Evolutionary conservation across 2,329 filamentous ascomycete species (phyloP), one percentile per base, ranked within the genome.

Genomic region (Drechslera avenae): DNA sequence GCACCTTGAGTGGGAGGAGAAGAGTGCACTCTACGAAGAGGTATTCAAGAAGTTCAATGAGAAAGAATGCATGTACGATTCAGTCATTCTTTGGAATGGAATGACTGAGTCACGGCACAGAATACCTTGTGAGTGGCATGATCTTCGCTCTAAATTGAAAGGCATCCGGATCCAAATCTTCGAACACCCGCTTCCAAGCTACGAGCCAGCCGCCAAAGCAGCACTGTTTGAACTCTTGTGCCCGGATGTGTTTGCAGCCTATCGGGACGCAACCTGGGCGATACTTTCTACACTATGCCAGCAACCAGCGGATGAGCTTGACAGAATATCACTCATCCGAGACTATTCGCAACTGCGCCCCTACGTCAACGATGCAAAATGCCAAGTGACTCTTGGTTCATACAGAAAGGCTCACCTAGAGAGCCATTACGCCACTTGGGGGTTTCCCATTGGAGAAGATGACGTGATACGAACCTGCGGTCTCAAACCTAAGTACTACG

Each of bases 181-280:
- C 34, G 83, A 86, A 57, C 71, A 79, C 43, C 79, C 76, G 1
- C 68, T 86, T 0, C 82, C 82, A 2, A 32, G 42, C 0, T 48
- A 72, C 2, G 39, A 61, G 0, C 51, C 64, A 2, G 58, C 73
- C 8, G 71, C 70, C n/a, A 77, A 78, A 26, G 73, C 72, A 0
- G 67, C 81, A 0, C 54, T 85, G 0, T 83, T 86, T 42, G 83
- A 86, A 53, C 65, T 86, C 1, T 52, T 45, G 0, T 71, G 74
- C 17, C 83, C 83, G 0, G 26, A 57, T 3, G 68, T 69, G 3
- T 77, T 84, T 17, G 68, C 69, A 2, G 64, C 68, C 0, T 87
- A 85, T 62, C 75, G 84, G 10, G 76, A 83, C 46, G 69, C 74
- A 3, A 83, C 80, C 0, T 85, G 80, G 80, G 61, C 56, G 3